A percentile compares a stretch with the other conserved stretches of the same genome.
Conservation (phyloP, 306 rosid genomes). For the Lagenaria siceraria region DNA sequence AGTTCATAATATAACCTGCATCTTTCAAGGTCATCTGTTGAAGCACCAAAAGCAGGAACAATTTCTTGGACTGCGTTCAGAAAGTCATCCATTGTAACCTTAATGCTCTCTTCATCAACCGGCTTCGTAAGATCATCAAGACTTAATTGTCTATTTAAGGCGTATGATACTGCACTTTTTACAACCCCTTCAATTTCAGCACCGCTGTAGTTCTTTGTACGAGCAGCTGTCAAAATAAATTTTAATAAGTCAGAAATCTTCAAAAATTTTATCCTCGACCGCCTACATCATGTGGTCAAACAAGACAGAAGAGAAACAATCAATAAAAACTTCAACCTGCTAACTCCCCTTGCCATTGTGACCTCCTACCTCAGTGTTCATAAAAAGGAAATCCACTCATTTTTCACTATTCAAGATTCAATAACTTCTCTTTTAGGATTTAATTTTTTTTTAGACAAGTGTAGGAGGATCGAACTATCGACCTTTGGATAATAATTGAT, state of each 20-base stretch:
- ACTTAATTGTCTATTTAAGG: slow-evolving; percentile 88
- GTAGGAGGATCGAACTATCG: neutral
- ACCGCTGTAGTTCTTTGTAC: slow-evolving; percentile 95
- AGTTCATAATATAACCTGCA: slow-evolving; percentile 48
- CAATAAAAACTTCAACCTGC: neutral
- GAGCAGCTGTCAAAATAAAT: slow-evolving; percentile 60
- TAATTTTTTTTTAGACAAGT: no score
- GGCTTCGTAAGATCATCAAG: slow-evolving; percentile 88
- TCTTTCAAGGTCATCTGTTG: slow-evolving; percentile 91
- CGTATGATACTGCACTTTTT: slow-evolving; percentile 96
- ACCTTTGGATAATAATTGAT: neutral
- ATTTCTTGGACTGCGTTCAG: slow-evolving; percentile 76
- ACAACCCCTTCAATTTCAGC: slow-evolving; percentile 99
- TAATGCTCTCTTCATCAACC: slow-evolving; percentile 91
- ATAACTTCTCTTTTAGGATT: neutral
- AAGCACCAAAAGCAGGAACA: slow-evolving; percentile 89
- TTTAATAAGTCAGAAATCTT: neutral
- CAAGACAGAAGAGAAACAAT: neutral
- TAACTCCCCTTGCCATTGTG: neutral
- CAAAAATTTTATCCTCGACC: neutral
- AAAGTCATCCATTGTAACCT: slow-evolving; percentile 92
- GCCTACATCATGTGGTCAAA: neutral
- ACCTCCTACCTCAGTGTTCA: neutral
- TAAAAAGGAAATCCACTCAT: neutral
- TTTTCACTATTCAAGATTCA: neutral